Evolutionary conservation across 2,329 filamentous ascomycete genomes (phyloP), one percentile per base, ranked within the genome.

Genomic region (Fusarium graminum): DNA sequence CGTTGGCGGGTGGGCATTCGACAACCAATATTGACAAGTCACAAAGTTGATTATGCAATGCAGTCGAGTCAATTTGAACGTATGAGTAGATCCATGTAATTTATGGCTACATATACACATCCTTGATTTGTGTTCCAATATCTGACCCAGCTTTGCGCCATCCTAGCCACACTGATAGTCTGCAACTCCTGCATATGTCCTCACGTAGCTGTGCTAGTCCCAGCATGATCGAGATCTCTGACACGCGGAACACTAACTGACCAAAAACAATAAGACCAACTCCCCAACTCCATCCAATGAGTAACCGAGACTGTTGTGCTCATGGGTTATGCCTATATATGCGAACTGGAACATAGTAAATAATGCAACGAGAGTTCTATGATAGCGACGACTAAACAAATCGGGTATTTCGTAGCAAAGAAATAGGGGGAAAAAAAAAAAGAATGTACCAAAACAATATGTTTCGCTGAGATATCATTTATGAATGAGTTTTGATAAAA

Each of bases 241-340:
- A 59, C 19, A 12, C 30, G 30, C 25, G 41, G 42, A 45, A 45
- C 32, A 47, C 39, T 28, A 62, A 42, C 39, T 19, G 29, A n/a
- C 43, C 52, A 45, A 45, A 46, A 52, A 39, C 17, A 40, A 57
- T 10, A 58, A 30, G 19, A 43, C 17, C 29, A 41, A 65, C 63
- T 65, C 72, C 68, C 38, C 49, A 67, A 74, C 71, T 65, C 72
- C 72, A 56, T 40, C 41, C 54, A 55, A 52, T 63, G 54, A 39
- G 19, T 64, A 45, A 47, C 30, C 45, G 55, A 63, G 59, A 52
- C 38, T 65, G 53, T 53, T 59, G 39, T 59, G 39, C 54, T 54
- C 59, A 42, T 54, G 36, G 52, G 53, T 50, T 38, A 60, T 58
- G 43, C 50, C 53, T 59, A 38, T 49, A 32, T 57, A 34, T 58